phyloP scores from a whole-genome alignment of 2,329 filamentous ascomycete species.

The Ophiostoma sp. region DNA sequence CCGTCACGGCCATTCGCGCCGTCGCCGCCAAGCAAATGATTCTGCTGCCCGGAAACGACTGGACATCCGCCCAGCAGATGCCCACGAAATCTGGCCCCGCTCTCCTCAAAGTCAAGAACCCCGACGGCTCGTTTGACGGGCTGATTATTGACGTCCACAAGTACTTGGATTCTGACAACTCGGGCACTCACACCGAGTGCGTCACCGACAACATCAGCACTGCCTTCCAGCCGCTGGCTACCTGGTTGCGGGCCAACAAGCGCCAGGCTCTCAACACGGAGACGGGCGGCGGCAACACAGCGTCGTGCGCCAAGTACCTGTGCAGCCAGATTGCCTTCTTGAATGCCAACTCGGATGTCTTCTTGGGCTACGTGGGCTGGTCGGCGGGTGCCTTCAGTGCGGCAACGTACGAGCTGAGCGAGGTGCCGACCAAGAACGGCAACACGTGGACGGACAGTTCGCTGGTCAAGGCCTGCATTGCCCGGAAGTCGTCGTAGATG shows the following conservation, averaged over 20 bases:
- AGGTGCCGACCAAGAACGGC: constrained; percentile 35
- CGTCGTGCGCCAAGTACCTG: constrained; percentile 37
- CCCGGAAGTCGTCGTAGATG: constrained; percentile 13
- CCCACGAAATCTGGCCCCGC: constrained; percentile 34
- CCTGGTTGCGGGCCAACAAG: constrained; percentile 38
- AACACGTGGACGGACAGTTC: constrained; percentile 28
- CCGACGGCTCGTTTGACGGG: constrained; percentile 55
- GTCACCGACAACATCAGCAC: constrained; percentile 47
- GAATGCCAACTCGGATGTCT: constrained; percentile 37
- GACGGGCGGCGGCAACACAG: constrained; percentile 43
- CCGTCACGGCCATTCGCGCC: constrained; percentile 67
- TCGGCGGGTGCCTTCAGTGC: constrained; percentile 33
- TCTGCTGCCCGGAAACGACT: constrained; percentile 60
- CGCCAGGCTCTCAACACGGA: constrained; percentile 40
- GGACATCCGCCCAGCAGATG: constrained; percentile 47
- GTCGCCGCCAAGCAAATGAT: constrained; percentile 60
- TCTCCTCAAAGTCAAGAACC: constrained; percentile 57
- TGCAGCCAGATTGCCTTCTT: constrained; percentile 38
- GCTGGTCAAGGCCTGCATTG: constrained; percentile 28
- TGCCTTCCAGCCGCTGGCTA: constrained; percentile 43
- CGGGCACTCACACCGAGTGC: constrained; percentile 54
- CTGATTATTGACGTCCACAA: constrained; percentile 59
- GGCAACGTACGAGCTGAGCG: constrained; percentile 33
- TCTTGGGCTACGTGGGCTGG: constrained; percentile 36
- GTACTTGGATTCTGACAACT: constrained; percentile 59